Conservation (phyloP, 495 filamentous ascomycete species). For the Achaetomiella virescens region DNA sequence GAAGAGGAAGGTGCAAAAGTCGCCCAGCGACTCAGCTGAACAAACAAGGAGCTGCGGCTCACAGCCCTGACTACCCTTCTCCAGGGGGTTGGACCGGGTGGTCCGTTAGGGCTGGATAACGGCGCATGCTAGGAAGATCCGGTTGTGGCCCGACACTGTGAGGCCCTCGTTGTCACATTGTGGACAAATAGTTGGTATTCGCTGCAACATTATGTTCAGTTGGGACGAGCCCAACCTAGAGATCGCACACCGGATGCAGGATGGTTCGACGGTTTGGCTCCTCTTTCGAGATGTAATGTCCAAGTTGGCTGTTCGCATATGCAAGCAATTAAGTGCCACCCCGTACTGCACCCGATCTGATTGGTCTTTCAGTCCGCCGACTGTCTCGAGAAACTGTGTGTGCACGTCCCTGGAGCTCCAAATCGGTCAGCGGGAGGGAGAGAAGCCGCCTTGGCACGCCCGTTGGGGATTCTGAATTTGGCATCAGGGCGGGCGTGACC, state of each 20-base stretch:
- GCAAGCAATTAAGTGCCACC: conserved; percentile 10
- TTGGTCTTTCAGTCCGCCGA: neutral
- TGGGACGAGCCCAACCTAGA: conserved; percentile 3
- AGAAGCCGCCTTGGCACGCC: neutral
- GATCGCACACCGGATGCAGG: neutral
- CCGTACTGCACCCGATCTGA: neutral
- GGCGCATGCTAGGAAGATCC: neutral
- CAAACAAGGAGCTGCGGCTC: neutral
- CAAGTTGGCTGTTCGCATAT: conserved; percentile 11
- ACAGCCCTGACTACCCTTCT: too few species aligned
- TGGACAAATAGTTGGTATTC: neutral
- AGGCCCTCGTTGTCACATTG: conserved; percentile 20
- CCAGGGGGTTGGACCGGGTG: too few species aligned
- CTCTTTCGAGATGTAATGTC: neutral
- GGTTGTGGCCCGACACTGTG: neutral
- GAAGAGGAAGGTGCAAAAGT: conserved; percentile 1
- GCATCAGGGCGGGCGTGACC: too few species aligned
- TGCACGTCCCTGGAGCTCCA: neutral
- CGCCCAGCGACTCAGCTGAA: neutral
- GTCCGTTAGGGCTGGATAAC: neutral
- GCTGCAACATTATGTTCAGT: neutral
- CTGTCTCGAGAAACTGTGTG: too few species aligned
- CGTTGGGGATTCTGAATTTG: neutral
- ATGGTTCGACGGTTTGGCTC: conserved; percentile 1
- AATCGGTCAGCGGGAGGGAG: neutral